Base-by-base conservation (phyloP, 176 grass and related monocot species). In the Triticum timopheevii region DNA sequence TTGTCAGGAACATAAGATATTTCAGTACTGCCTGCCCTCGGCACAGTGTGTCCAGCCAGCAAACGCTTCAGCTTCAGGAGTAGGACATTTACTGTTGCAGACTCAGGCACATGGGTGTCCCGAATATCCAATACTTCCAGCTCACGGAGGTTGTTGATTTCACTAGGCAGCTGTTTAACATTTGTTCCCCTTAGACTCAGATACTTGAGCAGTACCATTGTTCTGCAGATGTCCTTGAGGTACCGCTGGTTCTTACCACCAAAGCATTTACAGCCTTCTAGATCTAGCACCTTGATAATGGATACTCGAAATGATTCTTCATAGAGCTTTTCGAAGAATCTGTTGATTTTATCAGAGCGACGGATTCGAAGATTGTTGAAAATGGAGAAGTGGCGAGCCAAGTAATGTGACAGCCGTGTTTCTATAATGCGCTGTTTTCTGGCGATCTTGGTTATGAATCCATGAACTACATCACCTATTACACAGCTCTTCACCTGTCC, bases 101-200 rank as follows among this genome's bases (percentile, higher is more conserved):
- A 10, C 2, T 12, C 31, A 4, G 45, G 59, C 10, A 90, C 20
- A 19, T 12, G 2, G 17, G 77, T 90, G 22, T 81, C 13, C 2
- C 77, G 71, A n/a, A 90, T 80, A 23, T 82, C 77, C n/a, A 90
- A 69, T 33, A 78, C 78, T 27, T 90, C 77, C 3, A 90, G 61
- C 7, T 73, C 12, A 24, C 30, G 40, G 10, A 90, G 88, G 2
- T 82, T 77, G 22, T 75, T 85, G 62, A 90, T 90, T 33, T 90
- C 65, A 3, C 1, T 68, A 3, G 76, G 88, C 9, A 86, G 13
- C 3, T 61, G 3, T 6, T 13, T 28, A 58, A 86, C 19, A 63
- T 65, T 30, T 50, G 82, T 76, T 34, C 20, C 0, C 0, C 71
- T n/a, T 7, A 84, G 71, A 27, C 82, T 50, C 24, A 84, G 8